Evolutionary conservation across 192 early-diverging fungal genomes (phyloP).

Genomic region (Neocallimastix lanati): DNA sequence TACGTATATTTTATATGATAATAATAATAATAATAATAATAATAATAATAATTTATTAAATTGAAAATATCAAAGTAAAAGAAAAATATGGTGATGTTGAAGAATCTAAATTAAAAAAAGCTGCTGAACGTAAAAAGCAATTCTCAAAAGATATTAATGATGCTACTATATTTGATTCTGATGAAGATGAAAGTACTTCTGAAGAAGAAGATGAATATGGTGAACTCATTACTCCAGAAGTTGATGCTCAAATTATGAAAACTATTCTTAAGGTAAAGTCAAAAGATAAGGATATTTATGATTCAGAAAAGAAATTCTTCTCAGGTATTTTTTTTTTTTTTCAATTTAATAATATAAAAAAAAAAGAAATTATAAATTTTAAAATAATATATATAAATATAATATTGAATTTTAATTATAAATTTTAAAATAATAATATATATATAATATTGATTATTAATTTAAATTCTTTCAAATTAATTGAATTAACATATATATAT

Average conservation of each 20-base stretch:
- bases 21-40: too few relatives aligned
- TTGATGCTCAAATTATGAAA: slow-evolving; percentile 85
- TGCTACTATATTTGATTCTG: slow-evolving; percentile 33
- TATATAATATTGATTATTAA: too few relatives aligned
- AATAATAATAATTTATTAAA: too few relatives aligned
- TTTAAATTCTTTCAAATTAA: too few relatives aligned
- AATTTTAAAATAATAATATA: too few relatives aligned
- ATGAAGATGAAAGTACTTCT: slow-evolving; percentile 28
- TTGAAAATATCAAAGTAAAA: slow-evolving; percentile 17
- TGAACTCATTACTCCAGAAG: slow-evolving; percentile 64
- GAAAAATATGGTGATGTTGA: slow-evolving; percentile 30
- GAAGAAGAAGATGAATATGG: slow-evolving; percentile 61
- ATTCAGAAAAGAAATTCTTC: slow-evolving; percentile 59
- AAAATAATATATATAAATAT: too few relatives aligned
- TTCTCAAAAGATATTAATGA: slow-evolving; percentile 15
- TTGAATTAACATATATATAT: too few relatives aligned
- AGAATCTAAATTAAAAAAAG: neutral
- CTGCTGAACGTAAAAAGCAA: slow-evolving; percentile 12
- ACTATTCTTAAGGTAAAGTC: slow-evolving; percentile 64
- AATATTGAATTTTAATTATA: too few relatives aligned
- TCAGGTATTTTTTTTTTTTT: slow-evolving; percentile 2
- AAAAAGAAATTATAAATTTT: too few relatives aligned
- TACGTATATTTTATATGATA: too few relatives aligned
- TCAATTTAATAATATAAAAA: neutral
- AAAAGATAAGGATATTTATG: slow-evolving; percentile 68